Evolutionary conservation across 306 rosid genomes (phyloP), one percentile per base, ranked within the genome.

Genomic region (Hippophae tibetana): DNA sequence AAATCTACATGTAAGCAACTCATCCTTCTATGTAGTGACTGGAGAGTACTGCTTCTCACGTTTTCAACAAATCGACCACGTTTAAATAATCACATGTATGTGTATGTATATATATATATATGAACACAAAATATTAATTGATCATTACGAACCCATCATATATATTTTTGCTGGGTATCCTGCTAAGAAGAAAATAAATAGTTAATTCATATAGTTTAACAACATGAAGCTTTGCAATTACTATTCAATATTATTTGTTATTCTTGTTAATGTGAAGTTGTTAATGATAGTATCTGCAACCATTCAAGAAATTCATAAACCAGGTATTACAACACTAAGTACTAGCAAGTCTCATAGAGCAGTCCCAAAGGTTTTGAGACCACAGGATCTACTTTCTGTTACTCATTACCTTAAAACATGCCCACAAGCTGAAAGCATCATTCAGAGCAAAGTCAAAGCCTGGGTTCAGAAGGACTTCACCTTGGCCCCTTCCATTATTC

Each of bases 401-500:
- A 7, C 9, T 38, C 79, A 83, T 74, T 90, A 85, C 54, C 64
- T 56, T 0, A 58, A 26, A 42, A 72, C 85, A 56, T 87, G 97
- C 42, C 86, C 89, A 0, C 66, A 74, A n/a, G 96, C 89, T 8
- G 95, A 90, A 70, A 72, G 70, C 63, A 83, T 90, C 51, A 85
- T 90, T 66, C 82, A 76, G 43, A 76, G 74, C 11, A 81, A 58
- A 60, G 81, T 83, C 11, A 56, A 68, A 57, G 79, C 88, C 52
- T 87, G 96, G 95, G 44, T 79, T 62, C 23, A 76, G 25, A 81
- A 76, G 43, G 95, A 90, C 60, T 72, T 69, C 42, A 84, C 95
- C 5, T 71, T 85, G 76, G 95, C 92, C 52, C 77, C 96, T 41
- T 56, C 84, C 58, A 72, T 90, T 61, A 81, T 87, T 52, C 92